Conservation (phyloP, 2,329 filamentous ascomycete species). For the Beauveria asiatica region DNA sequence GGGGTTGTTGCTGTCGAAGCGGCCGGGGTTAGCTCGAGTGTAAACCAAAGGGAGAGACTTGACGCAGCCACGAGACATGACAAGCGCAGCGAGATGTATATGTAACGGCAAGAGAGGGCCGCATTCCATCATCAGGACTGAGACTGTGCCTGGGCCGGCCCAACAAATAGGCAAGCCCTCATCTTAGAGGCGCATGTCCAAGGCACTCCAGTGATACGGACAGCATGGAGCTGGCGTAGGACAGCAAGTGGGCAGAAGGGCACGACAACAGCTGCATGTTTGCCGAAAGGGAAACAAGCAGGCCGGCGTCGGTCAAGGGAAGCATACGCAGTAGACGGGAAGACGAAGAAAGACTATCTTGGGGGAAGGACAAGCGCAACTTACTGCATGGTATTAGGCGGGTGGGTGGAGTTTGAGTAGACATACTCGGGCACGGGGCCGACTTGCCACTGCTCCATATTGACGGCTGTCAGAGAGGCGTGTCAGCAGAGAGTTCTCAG, state of each 20-base stretch:
- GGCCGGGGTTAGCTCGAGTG: background rate
- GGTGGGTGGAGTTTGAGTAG: slow-evolving; percentile 45
- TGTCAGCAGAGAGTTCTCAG: background rate
- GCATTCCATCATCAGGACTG: background rate
- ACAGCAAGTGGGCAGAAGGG: background rate
- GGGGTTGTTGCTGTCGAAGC: slow-evolving; percentile 29
- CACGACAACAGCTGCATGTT: background rate
- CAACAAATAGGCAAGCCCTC: background rate
- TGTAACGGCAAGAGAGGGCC: background rate
- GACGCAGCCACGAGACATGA: background rate
- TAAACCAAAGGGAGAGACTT: background rate
- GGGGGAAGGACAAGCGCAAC: slow-evolving; percentile 29
- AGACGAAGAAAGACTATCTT: background rate
- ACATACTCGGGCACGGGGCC: slow-evolving; percentile 53
- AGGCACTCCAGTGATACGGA: background rate
- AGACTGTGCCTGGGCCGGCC: background rate
- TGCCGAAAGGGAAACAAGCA: slow-evolving; percentile 6
- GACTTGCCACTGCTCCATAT: slow-evolving; percentile 55
- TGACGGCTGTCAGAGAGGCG: background rate
- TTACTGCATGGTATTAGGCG: slow-evolving; percentile 51
- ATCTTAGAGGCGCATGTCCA: background rate
- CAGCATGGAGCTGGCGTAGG: background rate
- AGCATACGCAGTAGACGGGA: background rate
- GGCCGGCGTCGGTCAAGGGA: background rate
- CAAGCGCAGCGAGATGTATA: background rate